Evolutionary conservation across 2,329 filamentous ascomycete species (phyloP).

Genomic region (Rhinocladiella mackenziei): DNA sequence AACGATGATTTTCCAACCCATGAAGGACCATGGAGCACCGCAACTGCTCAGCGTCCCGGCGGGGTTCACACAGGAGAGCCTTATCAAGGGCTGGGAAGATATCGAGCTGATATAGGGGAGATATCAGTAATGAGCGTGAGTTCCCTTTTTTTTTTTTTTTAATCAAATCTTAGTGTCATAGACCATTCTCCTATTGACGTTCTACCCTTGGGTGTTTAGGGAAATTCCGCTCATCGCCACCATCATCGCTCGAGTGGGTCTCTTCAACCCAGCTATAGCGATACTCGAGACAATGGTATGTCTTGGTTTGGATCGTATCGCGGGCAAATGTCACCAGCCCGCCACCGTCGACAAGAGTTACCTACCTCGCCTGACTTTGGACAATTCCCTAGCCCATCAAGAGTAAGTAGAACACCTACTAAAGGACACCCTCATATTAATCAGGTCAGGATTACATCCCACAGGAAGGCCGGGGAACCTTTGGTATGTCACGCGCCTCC

Average conservation of each 20-base stretch:
- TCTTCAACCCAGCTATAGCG: slow-evolving; percentile 4
- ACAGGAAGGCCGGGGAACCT: slow-evolving; percentile 6
- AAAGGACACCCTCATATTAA: background rate
- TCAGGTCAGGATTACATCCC: slow-evolving; percentile 7
- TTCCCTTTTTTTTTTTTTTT: too few relatives aligned
- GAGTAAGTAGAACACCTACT: slow-evolving; percentile 7
- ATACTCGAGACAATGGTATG: slow-evolving; percentile 3
- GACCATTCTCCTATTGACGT: background rate
- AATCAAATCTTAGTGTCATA: too few relatives aligned
- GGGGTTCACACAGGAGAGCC: background rate
- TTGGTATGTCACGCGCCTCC: slow-evolving; percentile 8
- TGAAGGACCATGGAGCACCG: slow-evolving; percentile 4
- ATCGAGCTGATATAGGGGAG: background rate
- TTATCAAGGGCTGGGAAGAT: slow-evolving; percentile 2
- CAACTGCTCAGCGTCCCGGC: background rate
- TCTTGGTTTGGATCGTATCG: slow-evolving; percentile 9
- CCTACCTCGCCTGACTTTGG: slow-evolving; percentile 1
- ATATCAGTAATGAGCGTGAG: too few relatives aligned
- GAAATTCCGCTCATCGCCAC: slow-evolving; percentile 3
- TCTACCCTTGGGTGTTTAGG: slow-evolving; percentile 2
- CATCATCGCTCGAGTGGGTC: slow-evolving; percentile 5
- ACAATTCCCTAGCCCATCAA: slow-evolving; percentile 2
- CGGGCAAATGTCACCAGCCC: slow-evolving; percentile 5
- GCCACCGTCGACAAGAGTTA: slow-evolving; percentile 11
- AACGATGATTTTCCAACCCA: slow-evolving; percentile 1